These are phyloP conservation scores for Rhizophora apiculata DNA, from an alignment of 345 rosid species.

Conservation along the genomic window DNA sequence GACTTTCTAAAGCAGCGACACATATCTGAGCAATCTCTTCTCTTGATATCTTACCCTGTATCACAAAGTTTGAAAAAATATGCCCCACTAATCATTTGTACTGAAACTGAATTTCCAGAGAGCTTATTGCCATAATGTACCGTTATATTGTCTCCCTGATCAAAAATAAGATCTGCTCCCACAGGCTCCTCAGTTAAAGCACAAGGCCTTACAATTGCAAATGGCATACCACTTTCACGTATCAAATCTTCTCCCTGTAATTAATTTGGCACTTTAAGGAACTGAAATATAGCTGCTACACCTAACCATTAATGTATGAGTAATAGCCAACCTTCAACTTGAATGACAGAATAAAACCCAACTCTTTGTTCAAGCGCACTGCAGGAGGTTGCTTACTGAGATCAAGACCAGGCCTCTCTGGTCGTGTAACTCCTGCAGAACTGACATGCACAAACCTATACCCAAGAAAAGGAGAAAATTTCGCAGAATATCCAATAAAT, in stretches of 20 bases:
- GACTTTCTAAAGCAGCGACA: conserved; percentile 76
- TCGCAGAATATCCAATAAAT: not conserved
- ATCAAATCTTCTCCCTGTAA: conserved; percentile 81
- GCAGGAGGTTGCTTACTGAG: conserved; percentile 95
- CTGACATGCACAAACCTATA: conserved; percentile 87
- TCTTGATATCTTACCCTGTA: conserved; percentile 89
- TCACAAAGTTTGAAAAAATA: not conserved
- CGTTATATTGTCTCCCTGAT: conserved; percentile 89
- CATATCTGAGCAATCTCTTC: conserved; percentile 91
- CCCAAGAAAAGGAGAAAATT: not conserved
- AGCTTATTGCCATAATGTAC: conserved; percentile 29
- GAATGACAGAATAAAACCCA: conserved; percentile 76
- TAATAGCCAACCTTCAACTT: conserved; percentile 66
- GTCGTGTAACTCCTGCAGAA: conserved; percentile 92
- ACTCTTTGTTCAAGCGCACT: conserved; percentile 92
- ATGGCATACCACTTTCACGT: conserved; percentile 86
- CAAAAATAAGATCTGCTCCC: conserved; percentile 88
- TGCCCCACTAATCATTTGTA: not conserved
- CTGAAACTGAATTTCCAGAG: not conserved
- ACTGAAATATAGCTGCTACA: not conserved
- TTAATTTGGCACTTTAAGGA: not conserved
- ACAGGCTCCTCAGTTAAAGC: conserved; percentile 97
- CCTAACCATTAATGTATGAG: not conserved
- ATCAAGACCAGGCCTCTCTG: conserved; percentile 93
- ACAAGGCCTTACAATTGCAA: conserved; percentile 81